These are phyloP conservation scores for Prunus dulcis DNA, from an alignment of 306 rosid species.

Conservation along the genomic window DNA sequence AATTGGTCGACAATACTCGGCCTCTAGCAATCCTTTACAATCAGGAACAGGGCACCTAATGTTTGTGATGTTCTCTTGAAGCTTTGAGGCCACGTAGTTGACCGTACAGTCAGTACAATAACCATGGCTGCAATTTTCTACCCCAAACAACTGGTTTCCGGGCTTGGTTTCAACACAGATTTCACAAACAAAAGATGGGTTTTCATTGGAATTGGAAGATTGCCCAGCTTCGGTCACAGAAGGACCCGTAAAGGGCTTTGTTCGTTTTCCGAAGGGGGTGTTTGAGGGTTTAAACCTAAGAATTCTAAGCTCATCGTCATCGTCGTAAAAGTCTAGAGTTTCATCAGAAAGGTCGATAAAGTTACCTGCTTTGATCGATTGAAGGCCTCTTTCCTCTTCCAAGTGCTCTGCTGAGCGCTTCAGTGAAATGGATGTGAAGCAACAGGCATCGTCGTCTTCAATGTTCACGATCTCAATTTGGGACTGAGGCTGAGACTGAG, in stretches of 20 bases:
- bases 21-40: conserved; percentile 36
- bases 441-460: conserved; percentile 1
- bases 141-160: conserved; percentile 15
- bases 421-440: not conserved
- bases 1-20: conserved; percentile 37
- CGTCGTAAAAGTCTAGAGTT: not conserved
- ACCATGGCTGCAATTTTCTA: conserved; percentile 41
- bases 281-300: conserved; percentile 12
- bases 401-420: not conserved
- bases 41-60: conserved; percentile 50
- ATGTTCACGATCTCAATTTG: conserved; percentile 13
- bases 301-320: not conserved
- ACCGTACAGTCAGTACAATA: conserved; percentile 48
- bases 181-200: conserved; percentile 24
- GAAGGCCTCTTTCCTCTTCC: not conserved
- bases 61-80: conserved; percentile 32
- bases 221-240: not conserved
- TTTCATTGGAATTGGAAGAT: not conserved
- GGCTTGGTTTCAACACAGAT: conserved; percentile 37
- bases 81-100: conserved; percentile 51
- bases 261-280: not conserved
- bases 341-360: conserved; percentile 16
- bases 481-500: not conserved
- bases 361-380: not conserved
- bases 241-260: not conserved